A percentile compares a stretch with the other conserved stretches of the same genome.
These are phyloP conservation scores for Candolleomyces eurysporus DNA, from an alignment of 768 basidiomycete species.

Conservation along the genomic window DNA sequence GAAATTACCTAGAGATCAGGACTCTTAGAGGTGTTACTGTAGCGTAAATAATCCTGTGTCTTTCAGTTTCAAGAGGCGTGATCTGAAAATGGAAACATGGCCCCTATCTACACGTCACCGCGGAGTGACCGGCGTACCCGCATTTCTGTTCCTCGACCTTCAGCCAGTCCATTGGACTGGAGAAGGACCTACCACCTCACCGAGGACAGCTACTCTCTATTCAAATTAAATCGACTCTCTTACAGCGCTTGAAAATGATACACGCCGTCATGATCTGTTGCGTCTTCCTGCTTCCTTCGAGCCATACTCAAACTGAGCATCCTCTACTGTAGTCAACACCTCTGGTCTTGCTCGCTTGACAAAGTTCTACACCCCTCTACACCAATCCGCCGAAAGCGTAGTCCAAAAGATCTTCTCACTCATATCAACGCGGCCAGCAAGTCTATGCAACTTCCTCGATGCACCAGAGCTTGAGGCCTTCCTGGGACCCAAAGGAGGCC, in stretches of 20 bases:
- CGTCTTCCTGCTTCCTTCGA: conserved; percentile 24
- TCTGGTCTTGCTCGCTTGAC: conserved; percentile 81
- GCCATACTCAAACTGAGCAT: conserved; percentile 7
- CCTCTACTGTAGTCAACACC: conserved; percentile 72
- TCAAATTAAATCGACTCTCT: not conserved
- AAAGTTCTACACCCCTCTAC: conserved; percentile 86
- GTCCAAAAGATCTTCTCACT: conserved; percentile 90
- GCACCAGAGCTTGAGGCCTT: conserved; percentile 82
- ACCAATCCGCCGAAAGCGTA: conserved; percentile 63
- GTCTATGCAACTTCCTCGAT: conserved; percentile 95
- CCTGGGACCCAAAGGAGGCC: conserved; percentile 53
- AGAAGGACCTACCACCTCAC: not conserved
- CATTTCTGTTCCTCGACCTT: too few relatives aligned
- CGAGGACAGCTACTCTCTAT: not conserved
- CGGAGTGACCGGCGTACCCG: too few relatives aligned
- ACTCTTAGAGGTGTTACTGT: not conserved
- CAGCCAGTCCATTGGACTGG: too few relatives aligned
- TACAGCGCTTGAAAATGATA: conserved; percentile 50
- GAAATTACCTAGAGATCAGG: conserved; percentile 21
- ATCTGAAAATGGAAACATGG: too few relatives aligned
- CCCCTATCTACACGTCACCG: too few relatives aligned
- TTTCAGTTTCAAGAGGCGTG: not conserved
- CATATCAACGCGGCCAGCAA: conserved; percentile 75
- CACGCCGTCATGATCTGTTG: conserved; percentile 85
- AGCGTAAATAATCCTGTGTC: not conserved